A percentile compares a stretch with the other conserved stretches of the same genome.
phyloP scores from a whole-genome alignment of 768 basidiomycete species.

The Suillus cothurnatus region DNA sequence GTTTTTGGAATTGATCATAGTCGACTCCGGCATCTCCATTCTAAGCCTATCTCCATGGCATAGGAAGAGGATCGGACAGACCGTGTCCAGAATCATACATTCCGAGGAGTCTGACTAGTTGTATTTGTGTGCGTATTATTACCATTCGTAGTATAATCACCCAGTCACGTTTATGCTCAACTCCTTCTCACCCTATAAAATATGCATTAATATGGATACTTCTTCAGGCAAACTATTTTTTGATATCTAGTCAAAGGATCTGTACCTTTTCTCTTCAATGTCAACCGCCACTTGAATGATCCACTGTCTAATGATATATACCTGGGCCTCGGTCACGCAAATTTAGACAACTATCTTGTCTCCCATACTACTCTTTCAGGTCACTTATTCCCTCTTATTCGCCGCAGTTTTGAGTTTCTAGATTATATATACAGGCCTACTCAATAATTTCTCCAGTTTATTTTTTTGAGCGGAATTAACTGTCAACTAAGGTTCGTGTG shows the following conservation, averaged over 20 bases:
- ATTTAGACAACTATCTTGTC: neutral
- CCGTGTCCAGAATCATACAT: conserved; percentile 14
- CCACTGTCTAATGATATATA: neutral
- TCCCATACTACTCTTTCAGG: neutral
- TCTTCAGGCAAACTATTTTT: neutral
- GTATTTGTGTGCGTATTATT: neutral
- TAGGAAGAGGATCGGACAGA: neutral
- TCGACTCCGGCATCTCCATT: conserved; percentile 1
- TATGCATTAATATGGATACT: neutral
- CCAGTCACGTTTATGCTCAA: conserved; percentile 2
- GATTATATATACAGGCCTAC: neutral
- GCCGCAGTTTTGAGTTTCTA: neutral
- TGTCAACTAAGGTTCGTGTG: too few relatives aligned
- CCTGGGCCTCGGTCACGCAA: neutral
- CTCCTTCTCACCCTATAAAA: conserved; percentile 8
- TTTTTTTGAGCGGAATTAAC: too few relatives aligned
- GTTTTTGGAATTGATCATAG: neutral
- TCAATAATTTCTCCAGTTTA: too few relatives aligned
- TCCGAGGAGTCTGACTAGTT: conserved; percentile 7
- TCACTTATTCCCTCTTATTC: neutral
- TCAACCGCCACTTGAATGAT: neutral
- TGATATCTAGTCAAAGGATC: neutral
- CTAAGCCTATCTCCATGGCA: conserved; percentile 14
- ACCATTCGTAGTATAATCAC: conserved; percentile 5
- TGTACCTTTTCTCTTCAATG: neutral